Conservation (phyloP, 768 basidiomycete genomes). For the Mycena maculata region DNA sequence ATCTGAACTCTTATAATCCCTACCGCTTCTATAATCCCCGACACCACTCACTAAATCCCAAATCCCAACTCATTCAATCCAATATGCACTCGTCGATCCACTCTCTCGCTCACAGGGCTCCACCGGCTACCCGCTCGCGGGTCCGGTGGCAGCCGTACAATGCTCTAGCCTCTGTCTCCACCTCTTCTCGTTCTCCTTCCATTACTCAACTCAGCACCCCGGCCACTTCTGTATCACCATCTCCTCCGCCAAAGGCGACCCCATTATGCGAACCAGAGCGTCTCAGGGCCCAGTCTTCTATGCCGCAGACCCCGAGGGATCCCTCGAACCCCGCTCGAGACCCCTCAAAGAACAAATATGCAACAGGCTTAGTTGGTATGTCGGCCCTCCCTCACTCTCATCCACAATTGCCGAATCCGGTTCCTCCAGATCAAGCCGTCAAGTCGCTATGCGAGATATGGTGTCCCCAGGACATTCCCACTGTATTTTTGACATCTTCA, state of each 20-base stretch:
- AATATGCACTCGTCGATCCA: slow-evolving; percentile 41
- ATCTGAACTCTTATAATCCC: slow-evolving; percentile 52
- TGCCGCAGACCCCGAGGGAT: slow-evolving; percentile 48
- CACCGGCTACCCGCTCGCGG: slow-evolving; percentile 72
- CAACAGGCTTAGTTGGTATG: slow-evolving; percentile 78
- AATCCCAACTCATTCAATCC: slow-evolving; percentile 43
- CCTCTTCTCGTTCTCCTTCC: slow-evolving; percentile 54
- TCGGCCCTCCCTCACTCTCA: slow-evolving; percentile 31
- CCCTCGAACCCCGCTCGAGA: slow-evolving; percentile 43
- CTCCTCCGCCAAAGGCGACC: slow-evolving; percentile 52
- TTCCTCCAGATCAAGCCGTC: slow-evolving; percentile 76
- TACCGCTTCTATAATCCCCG: slow-evolving; percentile 40
- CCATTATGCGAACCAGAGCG: slow-evolving; percentile 49
- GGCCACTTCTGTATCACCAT: slow-evolving; percentile 62
- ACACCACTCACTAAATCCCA: slow-evolving; percentile 39
- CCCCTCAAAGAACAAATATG: slow-evolving; percentile 71
- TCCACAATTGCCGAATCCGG: slow-evolving; percentile 31
- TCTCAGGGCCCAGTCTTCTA: slow-evolving; percentile 33
- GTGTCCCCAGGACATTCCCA: slow-evolving; percentile 80
- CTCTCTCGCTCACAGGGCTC: slow-evolving; percentile 76
- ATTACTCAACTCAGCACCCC: slow-evolving; percentile 68
- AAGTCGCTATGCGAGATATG: slow-evolving; percentile 84
- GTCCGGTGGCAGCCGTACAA: slow-evolving; percentile 87
- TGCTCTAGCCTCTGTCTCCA: slow-evolving; percentile 53
- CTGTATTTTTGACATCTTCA: slow-evolving; percentile 58